Conservation (phyloP, 2,329 filamentous ascomycete species). For the Thelonectria blattea region DNA sequence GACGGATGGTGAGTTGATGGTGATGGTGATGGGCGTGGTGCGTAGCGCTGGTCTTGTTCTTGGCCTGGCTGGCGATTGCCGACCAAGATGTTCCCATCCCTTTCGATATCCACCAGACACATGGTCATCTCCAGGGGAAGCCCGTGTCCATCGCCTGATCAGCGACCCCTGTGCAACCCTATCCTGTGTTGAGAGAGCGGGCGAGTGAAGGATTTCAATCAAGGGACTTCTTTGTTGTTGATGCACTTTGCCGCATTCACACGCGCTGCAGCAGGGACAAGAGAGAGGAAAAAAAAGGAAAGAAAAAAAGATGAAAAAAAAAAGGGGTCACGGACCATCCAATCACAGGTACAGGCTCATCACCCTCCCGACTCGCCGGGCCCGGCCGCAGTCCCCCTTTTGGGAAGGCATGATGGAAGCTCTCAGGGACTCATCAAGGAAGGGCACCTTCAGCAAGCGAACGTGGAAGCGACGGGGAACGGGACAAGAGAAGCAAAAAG, state of each 20-base stretch:
- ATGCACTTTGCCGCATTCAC: slow-evolving; percentile 1
- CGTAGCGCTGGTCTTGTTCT: not conserved
- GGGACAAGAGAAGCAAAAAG: not conserved
- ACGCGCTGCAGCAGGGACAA: slow-evolving; percentile 1
- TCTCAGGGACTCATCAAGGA: not conserved
- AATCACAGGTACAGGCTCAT: slow-evolving; percentile 6
- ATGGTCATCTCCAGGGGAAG: slow-evolving; percentile 29
- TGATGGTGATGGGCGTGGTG: not conserved
- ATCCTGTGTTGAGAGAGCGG: slow-evolving; percentile 10
- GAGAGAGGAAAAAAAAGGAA: too few species aligned
- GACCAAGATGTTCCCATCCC: not conserved
- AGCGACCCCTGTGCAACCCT: slow-evolving; percentile 26
- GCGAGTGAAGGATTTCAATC: too few species aligned
- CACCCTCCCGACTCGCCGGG: slow-evolving; percentile 29
- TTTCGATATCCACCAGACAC: slow-evolving; percentile 20
- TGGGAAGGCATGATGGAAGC: not conserved
- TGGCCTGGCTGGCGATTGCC: not conserved
- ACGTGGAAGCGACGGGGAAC: not conserved
- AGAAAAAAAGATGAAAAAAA: slow-evolving; percentile 25
- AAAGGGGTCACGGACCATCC: slow-evolving; percentile 28
- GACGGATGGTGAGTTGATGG: not conserved
- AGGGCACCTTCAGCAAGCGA: too few species aligned
- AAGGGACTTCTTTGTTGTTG: too few species aligned
- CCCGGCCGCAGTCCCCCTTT: slow-evolving; percentile 7
- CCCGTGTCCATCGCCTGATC: slow-evolving; percentile 30